Evolutionary conservation across 2,329 filamentous ascomycete species (phyloP).

Genomic region (Trichothecium sympodiale): DNA sequence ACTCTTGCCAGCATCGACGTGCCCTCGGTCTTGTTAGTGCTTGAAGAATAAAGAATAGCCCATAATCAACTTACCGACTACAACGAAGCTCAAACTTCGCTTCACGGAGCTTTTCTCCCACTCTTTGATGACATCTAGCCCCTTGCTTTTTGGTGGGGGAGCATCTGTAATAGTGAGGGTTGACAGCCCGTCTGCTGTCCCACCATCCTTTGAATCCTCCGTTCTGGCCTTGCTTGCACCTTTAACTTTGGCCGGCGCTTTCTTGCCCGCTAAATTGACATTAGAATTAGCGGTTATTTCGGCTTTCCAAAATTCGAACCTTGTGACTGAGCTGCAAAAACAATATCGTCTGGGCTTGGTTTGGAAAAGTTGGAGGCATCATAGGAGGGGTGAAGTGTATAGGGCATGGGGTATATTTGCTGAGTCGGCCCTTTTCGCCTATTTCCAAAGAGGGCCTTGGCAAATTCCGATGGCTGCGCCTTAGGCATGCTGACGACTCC

Average conservation of each 20-base stretch:
- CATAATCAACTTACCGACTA: slow-evolving; percentile 55
- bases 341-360: slow-evolving; percentile 86
- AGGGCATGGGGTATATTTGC: slow-evolving; percentile 33
- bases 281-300: slow-evolving; percentile 42
- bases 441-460: slow-evolving; percentile 38
- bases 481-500: slow-evolving; percentile 9
- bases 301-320: slow-evolving; percentile 55
- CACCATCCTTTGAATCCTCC: slow-evolving; percentile 13
- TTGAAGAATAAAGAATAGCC: background rate
- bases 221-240: slow-evolving; percentile 17
- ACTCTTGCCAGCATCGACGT: slow-evolving; percentile 96
- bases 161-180: slow-evolving; percentile 35
- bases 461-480: slow-evolving; percentile 43
- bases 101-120: slow-evolving; percentile 67
- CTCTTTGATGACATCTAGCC: slow-evolving; percentile 74
- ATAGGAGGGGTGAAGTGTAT: slow-evolving; percentile 36
- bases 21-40: slow-evolving; percentile 43
- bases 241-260: slow-evolving; percentile 14
- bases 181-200: slow-evolving; percentile 17
- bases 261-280: slow-evolving; percentile 38
- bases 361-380: slow-evolving; percentile 59
- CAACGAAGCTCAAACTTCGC: slow-evolving; percentile 79
- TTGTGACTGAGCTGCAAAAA: slow-evolving; percentile 80
- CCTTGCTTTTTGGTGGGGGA: slow-evolving; percentile 58
- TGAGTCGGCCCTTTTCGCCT: slow-evolving; percentile 17